Percentiles rank a stretch among this genome's conserved stretches.
These are phyloP conservation scores for Trichoderma sp. DNA, from an alignment of 2,329 filamentous ascomycete species.

Conservation along the genomic window DNA sequence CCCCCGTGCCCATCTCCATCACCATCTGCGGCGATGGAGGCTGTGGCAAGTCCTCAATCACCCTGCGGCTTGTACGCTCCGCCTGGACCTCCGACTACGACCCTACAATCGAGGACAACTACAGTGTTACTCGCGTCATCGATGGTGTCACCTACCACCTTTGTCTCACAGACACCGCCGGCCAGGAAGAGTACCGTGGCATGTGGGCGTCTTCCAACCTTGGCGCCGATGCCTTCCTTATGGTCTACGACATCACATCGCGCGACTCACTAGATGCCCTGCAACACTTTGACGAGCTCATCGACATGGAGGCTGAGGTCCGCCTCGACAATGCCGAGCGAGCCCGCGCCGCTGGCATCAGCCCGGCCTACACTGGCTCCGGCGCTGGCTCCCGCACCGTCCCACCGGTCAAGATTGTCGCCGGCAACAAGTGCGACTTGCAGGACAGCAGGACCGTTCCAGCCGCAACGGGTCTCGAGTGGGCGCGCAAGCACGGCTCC, in stretches of 20 bases:
- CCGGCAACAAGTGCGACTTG: slow-evolving; percentile 83
- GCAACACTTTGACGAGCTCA: slow-evolving; percentile 76
- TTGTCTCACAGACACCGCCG: slow-evolving; percentile 76
- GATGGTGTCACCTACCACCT: slow-evolving; percentile 80
- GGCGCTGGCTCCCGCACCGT: slow-evolving; percentile 49
- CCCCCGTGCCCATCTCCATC: slow-evolving; percentile 62
- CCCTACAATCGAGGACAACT: slow-evolving; percentile 79
- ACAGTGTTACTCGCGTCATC: slow-evolving; percentile 75
- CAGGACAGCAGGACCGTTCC: slow-evolving; percentile 65
- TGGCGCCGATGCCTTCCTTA: slow-evolving; percentile 75
- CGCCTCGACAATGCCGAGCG: slow-evolving; percentile 60
- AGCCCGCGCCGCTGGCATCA: slow-evolving; percentile 44
- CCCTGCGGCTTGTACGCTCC: slow-evolving; percentile 74
- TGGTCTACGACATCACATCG: slow-evolving; percentile 85
- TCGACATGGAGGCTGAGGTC: slow-evolving; percentile 77
- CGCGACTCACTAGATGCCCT: slow-evolving; percentile 66
- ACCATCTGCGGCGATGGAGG: slow-evolving; percentile 86
- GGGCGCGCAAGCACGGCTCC: slow-evolving; percentile 69
- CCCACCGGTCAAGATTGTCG: slow-evolving; percentile 76
- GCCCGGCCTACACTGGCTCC: slow-evolving; percentile 28
- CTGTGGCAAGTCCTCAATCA: slow-evolving; percentile 82
- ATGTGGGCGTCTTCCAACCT: slow-evolving; percentile 82
- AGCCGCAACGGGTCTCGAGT: slow-evolving; percentile 71
- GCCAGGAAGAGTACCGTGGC: slow-evolving; percentile 86
- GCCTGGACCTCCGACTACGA: slow-evolving; percentile 84